Base-by-base conservation (phyloP, 2,329 filamentous ascomycete genomes). In the Fusarium torreyae region DNA sequence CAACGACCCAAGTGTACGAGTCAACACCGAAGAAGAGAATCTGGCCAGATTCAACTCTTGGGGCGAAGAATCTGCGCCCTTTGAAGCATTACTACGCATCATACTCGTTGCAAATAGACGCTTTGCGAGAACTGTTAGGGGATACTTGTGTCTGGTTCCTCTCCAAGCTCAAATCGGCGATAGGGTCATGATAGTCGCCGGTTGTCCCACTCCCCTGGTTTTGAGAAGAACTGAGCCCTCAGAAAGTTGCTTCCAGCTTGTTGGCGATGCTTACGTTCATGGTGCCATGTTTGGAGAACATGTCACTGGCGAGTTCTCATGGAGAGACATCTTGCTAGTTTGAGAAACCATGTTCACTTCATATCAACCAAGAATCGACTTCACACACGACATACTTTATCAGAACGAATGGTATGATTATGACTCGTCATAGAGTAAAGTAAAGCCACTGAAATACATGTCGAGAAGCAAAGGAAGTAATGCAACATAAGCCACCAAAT, bases 281-380 rank as follows among this genome's bases (percentile, higher is more conserved):
- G 66, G 65, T 7, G 57, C 59, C 18, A 72, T 72, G 60, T 68
- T 72, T 50, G 66, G 60, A 13, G 70, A 73, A 18, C 58, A 64
- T 34, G 24, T 67, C 20, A 56, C 43, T 14, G 40, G 48, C 33
- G 43, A 69, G 14, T 57, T 46, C 26, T 34, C 52, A 15, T 73
- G 50, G 61, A 59, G 63, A 50, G 57, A 67, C 31, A 64, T 68
- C 42, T 51, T 52, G 17, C 38, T 73, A 18, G 39, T 46, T 56
- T 44, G 24, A 44, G 18, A 20, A 7, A 11, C 9, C 11, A 24
- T 8, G 2, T 22, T 10, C 6, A 17, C 18, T 33, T 22, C 28
- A n/a, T 5, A 5, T 22, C n/a, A 22, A 31, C 22, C 13, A 15
- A 34, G 20, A 42, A 15, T 5, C 15, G 26, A 17, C 1, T 17